Conservation (phyloP, 768 basidiomycete species). For the Candolleomyces aberdarensis region DNA sequence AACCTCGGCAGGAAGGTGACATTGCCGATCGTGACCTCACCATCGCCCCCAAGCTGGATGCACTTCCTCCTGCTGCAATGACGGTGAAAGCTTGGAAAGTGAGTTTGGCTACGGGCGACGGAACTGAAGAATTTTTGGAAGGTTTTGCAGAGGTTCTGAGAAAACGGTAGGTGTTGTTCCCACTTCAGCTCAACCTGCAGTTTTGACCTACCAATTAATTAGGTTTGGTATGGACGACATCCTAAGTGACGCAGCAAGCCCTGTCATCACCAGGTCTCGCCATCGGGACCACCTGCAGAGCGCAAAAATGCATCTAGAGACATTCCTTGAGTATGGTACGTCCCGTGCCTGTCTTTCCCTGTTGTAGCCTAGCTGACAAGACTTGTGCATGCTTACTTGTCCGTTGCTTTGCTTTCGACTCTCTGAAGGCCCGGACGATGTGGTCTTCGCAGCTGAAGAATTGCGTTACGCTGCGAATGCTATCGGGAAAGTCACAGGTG, state of each 20-base stretch:
- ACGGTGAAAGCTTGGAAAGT: constrained; percentile 50
- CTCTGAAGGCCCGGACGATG: constrained; percentile 53
- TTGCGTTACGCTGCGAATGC: constrained; percentile 81
- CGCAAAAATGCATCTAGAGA: constrained; percentile 57
- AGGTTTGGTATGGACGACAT: constrained; percentile 6
- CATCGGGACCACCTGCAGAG: constrained; percentile 76
- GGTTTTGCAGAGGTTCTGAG: constrained; percentile 53
- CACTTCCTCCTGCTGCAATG: not conserved
- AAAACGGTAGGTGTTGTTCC: constrained; percentile 35
- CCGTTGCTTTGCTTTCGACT: too few relatives aligned
- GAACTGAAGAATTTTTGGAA: constrained; percentile 56
- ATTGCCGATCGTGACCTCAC: not conserved
- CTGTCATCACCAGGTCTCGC: constrained; percentile 75
- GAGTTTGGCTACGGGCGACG: constrained; percentile 60
- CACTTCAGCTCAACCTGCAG: not conserved
- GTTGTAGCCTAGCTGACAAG: not conserved
- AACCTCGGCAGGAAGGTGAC: not conserved
- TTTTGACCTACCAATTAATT: not conserved
- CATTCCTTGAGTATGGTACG: constrained; percentile 45
- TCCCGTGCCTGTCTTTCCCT: not conserved
- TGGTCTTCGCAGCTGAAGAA: constrained; percentile 85
- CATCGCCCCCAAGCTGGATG: not conserved
- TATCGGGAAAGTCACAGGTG: constrained; percentile 81
- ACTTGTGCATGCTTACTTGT: not conserved
- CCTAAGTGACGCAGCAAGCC: constrained; percentile 22